phyloP scores from a whole-genome alignment of 768 basidiomycete species.

The Wakefieldia striispora region DNA sequence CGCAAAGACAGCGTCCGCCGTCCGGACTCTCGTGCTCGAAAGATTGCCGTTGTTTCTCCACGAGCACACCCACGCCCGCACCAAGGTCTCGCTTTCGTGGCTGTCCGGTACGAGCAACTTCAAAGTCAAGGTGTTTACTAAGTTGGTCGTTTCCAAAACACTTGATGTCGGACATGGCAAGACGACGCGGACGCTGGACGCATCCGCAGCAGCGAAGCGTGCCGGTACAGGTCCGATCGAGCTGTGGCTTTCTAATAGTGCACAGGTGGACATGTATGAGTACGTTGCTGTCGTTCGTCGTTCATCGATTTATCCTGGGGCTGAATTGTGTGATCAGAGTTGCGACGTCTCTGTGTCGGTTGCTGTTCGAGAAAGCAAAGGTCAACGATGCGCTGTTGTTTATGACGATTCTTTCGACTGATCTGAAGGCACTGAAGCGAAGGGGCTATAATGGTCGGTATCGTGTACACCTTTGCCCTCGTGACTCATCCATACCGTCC shows the following conservation, averaged over 20 bases:
- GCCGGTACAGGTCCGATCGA: conserved; percentile 60
- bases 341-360: conserved; percentile 76
- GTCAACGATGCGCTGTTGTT: conserved; percentile 87
- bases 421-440: conserved; percentile 74
- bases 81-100: conserved; percentile 64
- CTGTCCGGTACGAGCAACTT: conserved; percentile 63
- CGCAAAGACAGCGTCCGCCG: conserved; percentile 48
- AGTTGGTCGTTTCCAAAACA: conserved; percentile 59
- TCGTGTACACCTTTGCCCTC: conserved; percentile 1
- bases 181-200: conserved; percentile 56
- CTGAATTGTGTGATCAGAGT: conserved; percentile 49
- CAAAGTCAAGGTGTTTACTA: conserved; percentile 64
- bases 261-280: conserved; percentile 90
- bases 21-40: conserved; percentile 68
- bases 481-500: conserved; percentile 2
- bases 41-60: conserved; percentile 88
- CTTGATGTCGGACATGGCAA: conserved; percentile 51
- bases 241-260: conserved; percentile 73
- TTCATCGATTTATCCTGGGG: not conserved
- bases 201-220: conserved; percentile 67
- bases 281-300: conserved; percentile 40
- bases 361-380: conserved; percentile 75
- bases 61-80: conserved; percentile 72
- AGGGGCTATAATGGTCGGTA: conserved; percentile 79
- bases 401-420: conserved; percentile 92